A percentile compares a stretch with the other conserved stretches of the same genome.
Evolutionary conservation across 352 stramenopile genomes (phyloP).

Genomic region (Globisporangium polare): DNA sequence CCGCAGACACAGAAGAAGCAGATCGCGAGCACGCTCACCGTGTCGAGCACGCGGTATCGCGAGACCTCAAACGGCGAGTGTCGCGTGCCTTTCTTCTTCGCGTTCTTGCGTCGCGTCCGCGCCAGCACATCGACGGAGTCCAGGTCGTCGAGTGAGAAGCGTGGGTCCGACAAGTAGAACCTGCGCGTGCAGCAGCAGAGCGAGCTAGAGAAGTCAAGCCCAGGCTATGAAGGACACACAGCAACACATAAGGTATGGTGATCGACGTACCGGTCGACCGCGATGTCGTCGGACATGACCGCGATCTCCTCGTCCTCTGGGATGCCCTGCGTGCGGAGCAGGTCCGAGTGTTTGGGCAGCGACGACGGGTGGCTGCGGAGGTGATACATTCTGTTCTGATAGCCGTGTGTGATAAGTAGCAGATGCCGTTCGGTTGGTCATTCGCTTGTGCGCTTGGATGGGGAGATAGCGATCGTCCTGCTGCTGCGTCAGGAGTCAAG

Average conservation of each 20-base stretch:
- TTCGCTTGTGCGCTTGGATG: neutral
- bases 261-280: slow-evolving; percentile 1
- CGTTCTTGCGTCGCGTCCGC: neutral
- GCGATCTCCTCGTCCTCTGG: slow-evolving; percentile 19
- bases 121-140: slow-evolving; percentile 16
- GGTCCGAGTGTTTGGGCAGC: neutral
- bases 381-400: neutral
- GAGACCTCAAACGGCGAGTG: slow-evolving; percentile 5
- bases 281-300: slow-evolving; percentile 18
- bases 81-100: neutral
- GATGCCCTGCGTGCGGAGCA: neutral
- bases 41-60: slow-evolving; percentile 16
- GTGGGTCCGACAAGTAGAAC: slow-evolving; percentile 9
- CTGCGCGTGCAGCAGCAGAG: neutral
- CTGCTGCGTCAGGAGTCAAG: no score
- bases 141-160: slow-evolving; percentile 17
- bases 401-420: neutral
- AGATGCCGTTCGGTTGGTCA: neutral
- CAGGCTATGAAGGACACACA: neutral
- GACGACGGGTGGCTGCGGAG: neutral
- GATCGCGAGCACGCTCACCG: slow-evolving; percentile 9
- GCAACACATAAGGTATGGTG: neutral
- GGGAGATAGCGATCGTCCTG: no score
- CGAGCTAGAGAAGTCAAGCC: neutral
- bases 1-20: slow-evolving; percentile 25